Conservation (phyloP, 2,329 filamentous ascomycete species). For the Aspergillus eucalypticola region DNA sequence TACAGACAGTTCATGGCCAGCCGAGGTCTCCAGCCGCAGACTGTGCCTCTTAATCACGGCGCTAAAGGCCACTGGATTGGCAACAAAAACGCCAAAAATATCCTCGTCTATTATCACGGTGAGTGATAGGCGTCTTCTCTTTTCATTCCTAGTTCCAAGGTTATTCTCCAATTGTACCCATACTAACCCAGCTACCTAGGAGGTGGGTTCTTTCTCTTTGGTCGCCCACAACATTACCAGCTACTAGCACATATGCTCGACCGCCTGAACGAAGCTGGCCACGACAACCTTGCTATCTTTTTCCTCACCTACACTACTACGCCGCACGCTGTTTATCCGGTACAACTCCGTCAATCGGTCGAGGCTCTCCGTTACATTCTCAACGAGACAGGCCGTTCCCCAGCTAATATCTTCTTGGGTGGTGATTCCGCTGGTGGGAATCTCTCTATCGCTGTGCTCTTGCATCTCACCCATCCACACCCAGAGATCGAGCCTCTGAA, state of each 20-base stretch:
- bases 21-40: slow-evolving; percentile 30
- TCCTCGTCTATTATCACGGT: slow-evolving; percentile 44
- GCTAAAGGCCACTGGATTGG: slow-evolving; percentile 43
- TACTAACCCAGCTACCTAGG: slow-evolving; percentile 34
- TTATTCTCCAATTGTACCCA: background rate
- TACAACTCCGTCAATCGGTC: slow-evolving; percentile 41
- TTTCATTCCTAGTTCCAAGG: background rate
- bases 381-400: slow-evolving; percentile 30
- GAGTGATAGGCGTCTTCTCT: background rate
- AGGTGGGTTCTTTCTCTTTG: slow-evolving; percentile 56
- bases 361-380: slow-evolving; percentile 43
- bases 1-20: slow-evolving; percentile 31
- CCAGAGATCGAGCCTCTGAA: slow-evolving; percentile 47
- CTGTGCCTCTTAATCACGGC: slow-evolving; percentile 33
- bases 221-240: slow-evolving; percentile 43
- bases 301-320: slow-evolving; percentile 58
- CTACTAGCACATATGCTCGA: slow-evolving; percentile 48
- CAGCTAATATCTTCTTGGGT: slow-evolving; percentile 37
- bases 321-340: slow-evolving; percentile 40
- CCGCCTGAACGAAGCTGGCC: slow-evolving; percentile 40
- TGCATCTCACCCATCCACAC: slow-evolving; percentile 54
- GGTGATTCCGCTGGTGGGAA: slow-evolving; percentile 47
- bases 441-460: slow-evolving; percentile 34
- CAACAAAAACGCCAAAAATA: slow-evolving; percentile 40
- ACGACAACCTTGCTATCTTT: slow-evolving; percentile 48